These are phyloP conservation scores for Senna siamea DNA, from an alignment of 306 rosid species.

Conservation along the genomic window DNA sequence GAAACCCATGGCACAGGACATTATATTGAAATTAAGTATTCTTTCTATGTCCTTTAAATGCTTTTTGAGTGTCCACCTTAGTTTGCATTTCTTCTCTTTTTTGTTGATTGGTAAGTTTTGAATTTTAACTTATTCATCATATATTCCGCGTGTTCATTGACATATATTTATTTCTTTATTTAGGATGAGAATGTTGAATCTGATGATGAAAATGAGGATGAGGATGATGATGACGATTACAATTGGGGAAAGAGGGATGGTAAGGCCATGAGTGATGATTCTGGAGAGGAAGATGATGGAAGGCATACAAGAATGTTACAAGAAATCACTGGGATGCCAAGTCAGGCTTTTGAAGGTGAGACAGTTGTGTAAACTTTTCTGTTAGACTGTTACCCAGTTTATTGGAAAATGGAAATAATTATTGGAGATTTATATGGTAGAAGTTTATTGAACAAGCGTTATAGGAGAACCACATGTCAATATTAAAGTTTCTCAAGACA, in stretches of 20 bases:
- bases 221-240: slow-evolving; percentile 26
- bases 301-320: slow-evolving; percentile 71
- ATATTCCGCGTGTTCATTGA: background rate
- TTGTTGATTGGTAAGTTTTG: slow-evolving; percentile 7
- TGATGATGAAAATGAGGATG: slow-evolving; percentile 67
- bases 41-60: background rate
- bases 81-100: slow-evolving; percentile 9
- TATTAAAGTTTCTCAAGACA: background rate
- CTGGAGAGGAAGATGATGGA: slow-evolving; percentile 56
- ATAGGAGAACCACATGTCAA: background rate
- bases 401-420: background rate
- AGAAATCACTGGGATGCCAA: slow-evolving; percentile 64
- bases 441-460: slow-evolving; percentile 10
- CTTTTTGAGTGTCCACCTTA: background rate
- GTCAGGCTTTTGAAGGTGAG: slow-evolving; percentile 69
- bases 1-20: background rate
- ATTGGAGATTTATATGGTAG: background rate
- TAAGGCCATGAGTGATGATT: slow-evolving; percentile 43
- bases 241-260: slow-evolving; percentile 32
- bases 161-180: slow-evolving; percentile 12
- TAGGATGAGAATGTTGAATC: slow-evolving; percentile 88
- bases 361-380: slow-evolving; percentile 21
- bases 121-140: slow-evolving; percentile 5
- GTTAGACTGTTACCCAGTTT: background rate
- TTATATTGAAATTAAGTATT: no score